A percentile compares a stretch with the other conserved stretches of the same genome.
Evolutionary conservation across 2,329 filamentous ascomycete species (phyloP).

Genomic region (Neopestalotiopsis rosae): DNA sequence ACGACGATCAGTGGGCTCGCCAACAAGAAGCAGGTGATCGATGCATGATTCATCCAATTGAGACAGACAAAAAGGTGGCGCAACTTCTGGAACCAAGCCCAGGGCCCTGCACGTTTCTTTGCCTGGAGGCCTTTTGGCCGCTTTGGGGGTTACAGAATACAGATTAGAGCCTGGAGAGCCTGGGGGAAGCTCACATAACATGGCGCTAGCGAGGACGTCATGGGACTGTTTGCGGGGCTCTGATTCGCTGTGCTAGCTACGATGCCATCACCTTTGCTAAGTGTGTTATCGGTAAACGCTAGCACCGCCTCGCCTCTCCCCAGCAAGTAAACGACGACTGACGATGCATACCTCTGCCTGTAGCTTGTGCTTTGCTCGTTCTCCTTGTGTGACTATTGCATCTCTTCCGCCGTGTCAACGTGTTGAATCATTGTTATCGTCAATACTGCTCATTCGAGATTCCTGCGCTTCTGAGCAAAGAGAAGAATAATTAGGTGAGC

Average conservation of each 20-base stretch:
- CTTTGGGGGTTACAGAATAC: not conserved
- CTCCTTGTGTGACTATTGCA: not conserved
- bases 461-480: not conserved
- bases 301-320: not conserved
- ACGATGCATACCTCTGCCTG: not conserved
- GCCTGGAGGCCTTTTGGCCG: not conserved
- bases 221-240: slow-evolving; percentile 11
- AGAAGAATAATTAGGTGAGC: not conserved
- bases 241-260: slow-evolving; percentile 2
- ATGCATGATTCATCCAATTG: not conserved
- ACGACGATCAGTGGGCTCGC: not conserved
- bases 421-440: not conserved
- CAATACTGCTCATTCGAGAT: not conserved
- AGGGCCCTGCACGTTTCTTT: not conserved
- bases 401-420: not conserved
- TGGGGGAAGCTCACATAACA: not conserved
- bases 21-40: not conserved
- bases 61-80: not conserved
- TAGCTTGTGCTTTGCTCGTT: not conserved
- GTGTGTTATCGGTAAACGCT: not conserved
- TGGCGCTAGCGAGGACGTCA: slow-evolving; percentile 12
- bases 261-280: slow-evolving; percentile 1
- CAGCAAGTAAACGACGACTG: not conserved
- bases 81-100: not conserved
- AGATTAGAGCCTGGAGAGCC: not conserved